Conservation (phyloP, 768 basidiomycete species). For the Calocybe gangraenosa region DNA sequence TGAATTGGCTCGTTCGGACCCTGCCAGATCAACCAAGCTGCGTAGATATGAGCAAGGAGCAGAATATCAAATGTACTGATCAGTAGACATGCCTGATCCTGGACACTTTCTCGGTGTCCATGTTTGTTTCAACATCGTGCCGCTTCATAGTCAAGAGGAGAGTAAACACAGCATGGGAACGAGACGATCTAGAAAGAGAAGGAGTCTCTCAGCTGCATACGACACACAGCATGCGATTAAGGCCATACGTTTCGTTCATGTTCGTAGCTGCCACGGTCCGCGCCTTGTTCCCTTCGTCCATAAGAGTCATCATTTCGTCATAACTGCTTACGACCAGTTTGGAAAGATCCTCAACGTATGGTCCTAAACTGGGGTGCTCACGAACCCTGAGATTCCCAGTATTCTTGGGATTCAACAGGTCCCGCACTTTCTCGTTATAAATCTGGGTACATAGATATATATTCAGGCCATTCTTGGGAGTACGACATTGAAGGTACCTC, state of each 20-base stretch:
- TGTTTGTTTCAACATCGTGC: slow-evolving; percentile 76
- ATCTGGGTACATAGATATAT: slow-evolving; percentile 45
- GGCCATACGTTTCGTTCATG: slow-evolving; percentile 94
- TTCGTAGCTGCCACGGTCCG: slow-evolving; percentile 97
- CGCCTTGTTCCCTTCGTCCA: slow-evolving; percentile 99
- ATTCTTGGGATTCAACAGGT: slow-evolving; percentile 96
- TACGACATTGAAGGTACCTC: slow-evolving; percentile 48
- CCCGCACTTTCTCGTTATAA: slow-evolving; percentile 97
- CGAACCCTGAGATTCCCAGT: slow-evolving; percentile 93
- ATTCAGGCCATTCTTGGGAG: background rate
- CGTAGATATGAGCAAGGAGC: slow-evolving; percentile 11
- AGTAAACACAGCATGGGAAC: slow-evolving; percentile 98
- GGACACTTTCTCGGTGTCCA: slow-evolving; percentile 98
- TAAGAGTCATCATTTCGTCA: slow-evolving; percentile 97
- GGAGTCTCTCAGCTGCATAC: slow-evolving; percentile 6
- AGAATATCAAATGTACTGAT: background rate
- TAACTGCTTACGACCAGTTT: slow-evolving; percentile 89
- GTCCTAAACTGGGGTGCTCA: slow-evolving; percentile 93
- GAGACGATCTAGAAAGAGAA: slow-evolving; percentile 63
- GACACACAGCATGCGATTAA: slow-evolving; percentile 1
- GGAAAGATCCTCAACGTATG: slow-evolving; percentile 98
- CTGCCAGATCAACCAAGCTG: slow-evolving; percentile 93
- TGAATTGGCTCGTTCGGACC: slow-evolving; percentile 94
- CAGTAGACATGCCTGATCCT: slow-evolving; percentile 69
- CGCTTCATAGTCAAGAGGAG: slow-evolving; percentile 90